Base-by-base conservation (phyloP, 768 basidiomycete species). In the Multifurca ochricompacta region DNA sequence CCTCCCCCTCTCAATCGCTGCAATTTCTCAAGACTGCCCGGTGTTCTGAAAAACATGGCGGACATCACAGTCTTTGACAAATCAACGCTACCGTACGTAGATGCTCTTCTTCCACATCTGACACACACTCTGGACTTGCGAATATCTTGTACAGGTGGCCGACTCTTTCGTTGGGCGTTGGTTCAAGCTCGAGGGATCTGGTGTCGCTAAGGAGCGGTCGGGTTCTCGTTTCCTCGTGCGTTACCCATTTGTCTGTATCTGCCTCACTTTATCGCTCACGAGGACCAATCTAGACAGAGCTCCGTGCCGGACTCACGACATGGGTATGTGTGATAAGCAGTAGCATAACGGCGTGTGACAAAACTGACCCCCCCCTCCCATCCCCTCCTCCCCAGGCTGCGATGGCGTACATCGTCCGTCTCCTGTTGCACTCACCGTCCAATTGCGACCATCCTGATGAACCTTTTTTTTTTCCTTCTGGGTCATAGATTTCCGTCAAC, bases 251-350 rank as follows among this genome's bases (percentile, higher is more conserved):
- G 4, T 32, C 19, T 52, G 19, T 25, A 8, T n/a, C 25, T 5
- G 13, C 25, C 6, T 41, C 14, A 14, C 8, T 13, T 7, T 1
- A 4, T 28, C 11, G 7, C 49, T 42, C n/a, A n/a, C 31, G 23
- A 16, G n/a, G 10, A 6, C 31, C 14, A 32, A 6, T 42, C 14
- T 65, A 87, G 83, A 87, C 83, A 28, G 87, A 89, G 68, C 71
- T 89, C 52, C 84, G 86, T 53, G 87, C 87, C 19, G 87, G 87
- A 31, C 19, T 89, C 34, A 89, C 87, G 52, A 89, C 87, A 70
- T 89, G 85, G 85, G 86, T 86, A 62, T 65, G 82, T 58, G 14
- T 19, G 13, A 16, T 10, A 19, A 13, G 25, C 8, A 14, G 31
- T 27, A 1, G n/a, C 45, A 25, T 35, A 40, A 6, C 50, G 48